A percentile compares a stretch with the other conserved stretches of the same genome.
Conservation (phyloP, 257 asterid species). For the Hygrophila difformis region DNA sequence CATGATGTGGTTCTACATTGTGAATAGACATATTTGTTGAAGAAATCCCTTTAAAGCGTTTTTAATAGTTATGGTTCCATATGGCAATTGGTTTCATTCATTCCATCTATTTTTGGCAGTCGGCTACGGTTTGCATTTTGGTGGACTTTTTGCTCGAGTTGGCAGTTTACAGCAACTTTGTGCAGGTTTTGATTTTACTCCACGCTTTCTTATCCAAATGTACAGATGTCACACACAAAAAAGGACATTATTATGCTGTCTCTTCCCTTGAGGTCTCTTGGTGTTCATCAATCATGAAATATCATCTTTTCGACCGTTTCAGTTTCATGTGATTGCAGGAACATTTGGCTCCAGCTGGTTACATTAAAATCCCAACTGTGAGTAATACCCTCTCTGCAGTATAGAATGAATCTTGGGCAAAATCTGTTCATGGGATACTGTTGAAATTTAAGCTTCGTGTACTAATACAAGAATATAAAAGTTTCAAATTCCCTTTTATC, state of each 20-base stretch:
- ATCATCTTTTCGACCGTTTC: slow-evolving; percentile 7
- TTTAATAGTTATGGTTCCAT: too few relatives aligned
- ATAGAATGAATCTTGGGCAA: not conserved
- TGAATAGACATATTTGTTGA: too few relatives aligned
- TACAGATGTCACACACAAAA: too few relatives aligned
- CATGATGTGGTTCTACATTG: too few relatives aligned
- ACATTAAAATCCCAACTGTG: slow-evolving; percentile 82
- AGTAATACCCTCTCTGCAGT: slow-evolving; percentile 24
- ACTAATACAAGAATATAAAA: too few relatives aligned
- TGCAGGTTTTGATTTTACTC: slow-evolving; percentile 52
- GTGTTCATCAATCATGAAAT: too few relatives aligned
- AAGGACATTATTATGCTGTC: too few relatives aligned
- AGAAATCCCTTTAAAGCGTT: not conserved
- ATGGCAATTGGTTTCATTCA: too few relatives aligned
- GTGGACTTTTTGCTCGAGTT: slow-evolving; percentile 52
- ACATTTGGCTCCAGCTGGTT: slow-evolving; percentile 74
- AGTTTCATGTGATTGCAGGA: slow-evolving; percentile 48
- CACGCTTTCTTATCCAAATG: too few relatives aligned
- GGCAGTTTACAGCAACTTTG: slow-evolving; percentile 53
- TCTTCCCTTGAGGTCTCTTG: too few relatives aligned
- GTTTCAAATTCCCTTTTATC: too few relatives aligned
- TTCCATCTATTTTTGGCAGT: slow-evolving; percentile 39
- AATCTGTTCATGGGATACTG: not conserved
- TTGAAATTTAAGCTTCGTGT: too few relatives aligned
- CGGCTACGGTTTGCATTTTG: slow-evolving; percentile 50